Evolutionary conservation across 2,329 filamentous ascomycete genomes (phyloP).

Genomic region (Cladophialophora yegresii): DNA sequence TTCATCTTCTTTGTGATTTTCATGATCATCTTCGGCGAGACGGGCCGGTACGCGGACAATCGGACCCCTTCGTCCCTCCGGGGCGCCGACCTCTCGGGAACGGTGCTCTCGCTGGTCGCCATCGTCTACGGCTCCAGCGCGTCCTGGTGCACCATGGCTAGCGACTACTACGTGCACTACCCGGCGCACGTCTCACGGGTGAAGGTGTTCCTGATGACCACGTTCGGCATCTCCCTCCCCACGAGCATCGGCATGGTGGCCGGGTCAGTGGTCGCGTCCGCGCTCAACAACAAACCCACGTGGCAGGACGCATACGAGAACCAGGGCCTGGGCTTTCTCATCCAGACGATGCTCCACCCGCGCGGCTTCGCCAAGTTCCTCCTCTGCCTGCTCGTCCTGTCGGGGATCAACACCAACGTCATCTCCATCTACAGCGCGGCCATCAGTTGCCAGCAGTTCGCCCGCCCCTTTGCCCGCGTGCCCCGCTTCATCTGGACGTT

Average conservation of each 20-base stretch:
- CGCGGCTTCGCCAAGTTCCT: conserved; percentile 51
- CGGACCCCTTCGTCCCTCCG: conserved; percentile 41
- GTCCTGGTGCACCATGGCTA: conserved; percentile 36
- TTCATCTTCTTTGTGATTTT: conserved; percentile 44
- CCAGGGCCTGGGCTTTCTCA: conserved; percentile 50
- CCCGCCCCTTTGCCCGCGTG: conserved; percentile 47
- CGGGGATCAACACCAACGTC: conserved; percentile 52
- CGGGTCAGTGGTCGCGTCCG: conserved; percentile 49
- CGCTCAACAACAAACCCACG: conserved; percentile 46
- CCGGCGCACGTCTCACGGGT: conserved; percentile 28
- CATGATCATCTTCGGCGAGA: conserved; percentile 54
- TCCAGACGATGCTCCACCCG: conserved; percentile 51
- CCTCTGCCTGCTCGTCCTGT: conserved; percentile 45
- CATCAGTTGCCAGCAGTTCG: conserved; percentile 46
- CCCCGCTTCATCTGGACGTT: conserved; percentile 55
- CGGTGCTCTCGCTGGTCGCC: conserved; percentile 31
- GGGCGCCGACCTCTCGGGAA: conserved; percentile 42
- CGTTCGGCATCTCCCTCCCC: conserved; percentile 52
- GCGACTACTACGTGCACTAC: conserved; percentile 38
- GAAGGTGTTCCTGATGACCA: conserved; percentile 50
- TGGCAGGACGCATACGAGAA: conserved; percentile 46
- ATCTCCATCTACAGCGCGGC: conserved; percentile 47
- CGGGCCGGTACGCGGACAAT: conserved; percentile 48
- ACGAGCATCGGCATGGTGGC: conserved; percentile 55
- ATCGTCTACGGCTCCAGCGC: conserved; percentile 34